Conservation (phyloP, 768 basidiomycete species). For the Boletellus emodensis region DNA sequence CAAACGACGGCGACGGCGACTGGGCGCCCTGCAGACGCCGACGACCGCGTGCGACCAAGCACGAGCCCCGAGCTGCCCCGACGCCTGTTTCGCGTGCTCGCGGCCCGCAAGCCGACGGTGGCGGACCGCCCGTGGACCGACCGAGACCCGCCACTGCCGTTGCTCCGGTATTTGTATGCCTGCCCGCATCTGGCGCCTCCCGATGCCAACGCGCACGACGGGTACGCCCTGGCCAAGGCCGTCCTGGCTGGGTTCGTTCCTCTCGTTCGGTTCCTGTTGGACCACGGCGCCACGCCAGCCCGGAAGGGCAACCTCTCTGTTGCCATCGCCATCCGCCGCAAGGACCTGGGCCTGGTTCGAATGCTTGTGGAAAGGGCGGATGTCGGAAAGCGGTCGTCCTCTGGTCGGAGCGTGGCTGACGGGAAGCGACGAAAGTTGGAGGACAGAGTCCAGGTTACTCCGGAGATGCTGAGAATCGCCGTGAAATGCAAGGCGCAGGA, state of each 20-base stretch:
- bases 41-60: no score
- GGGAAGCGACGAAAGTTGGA: constrained; percentile 52
- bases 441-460: constrained; percentile 54
- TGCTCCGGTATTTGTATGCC: constrained; percentile 55
- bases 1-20: neutral
- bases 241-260: constrained; percentile 61
- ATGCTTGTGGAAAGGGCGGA: constrained; percentile 67
- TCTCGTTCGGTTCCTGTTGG: constrained; percentile 68
- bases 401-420: constrained; percentile 9
- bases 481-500: constrained; percentile 62
- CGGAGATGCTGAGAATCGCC: constrained; percentile 62
- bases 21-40: neutral
- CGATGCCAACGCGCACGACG: constrained; percentile 63
- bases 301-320: constrained; percentile 63
- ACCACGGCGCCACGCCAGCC: constrained; percentile 65
- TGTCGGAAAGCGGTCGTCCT: constrained; percentile 15
- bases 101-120: constrained; percentile 20
- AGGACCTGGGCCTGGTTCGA: constrained; percentile 63
- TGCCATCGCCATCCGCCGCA: constrained; percentile 67
- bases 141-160: constrained; percentile 56
- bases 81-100: constrained; percentile 59
- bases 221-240: constrained; percentile 80
- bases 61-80: constrained; percentile 52
- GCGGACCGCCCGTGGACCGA: constrained; percentile 37
- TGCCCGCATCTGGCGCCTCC: constrained; percentile 39